Conservation (phyloP, 2,329 filamentous ascomycete species). For the Dactylellina leptospora region DNA sequence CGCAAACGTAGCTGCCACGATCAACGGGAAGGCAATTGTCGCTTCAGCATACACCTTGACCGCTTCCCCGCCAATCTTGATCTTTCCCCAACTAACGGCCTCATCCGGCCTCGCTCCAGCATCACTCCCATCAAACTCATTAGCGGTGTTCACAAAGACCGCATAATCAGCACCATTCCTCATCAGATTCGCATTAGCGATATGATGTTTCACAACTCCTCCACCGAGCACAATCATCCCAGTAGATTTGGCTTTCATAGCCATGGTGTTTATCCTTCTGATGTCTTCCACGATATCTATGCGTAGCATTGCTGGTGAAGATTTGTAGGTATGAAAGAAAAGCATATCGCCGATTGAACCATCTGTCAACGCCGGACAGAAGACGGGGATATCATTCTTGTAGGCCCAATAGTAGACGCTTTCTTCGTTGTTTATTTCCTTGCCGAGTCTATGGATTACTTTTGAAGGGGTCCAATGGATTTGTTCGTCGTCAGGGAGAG, state of each 20-base stretch:
- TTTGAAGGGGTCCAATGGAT: constrained; percentile 94
- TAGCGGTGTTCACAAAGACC: constrained; percentile 96
- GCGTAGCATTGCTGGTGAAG: constrained; percentile 79
- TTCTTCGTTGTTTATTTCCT: constrained; percentile 90
- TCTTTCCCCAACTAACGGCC: constrained; percentile 98
- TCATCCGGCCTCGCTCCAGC: constrained; percentile 94
- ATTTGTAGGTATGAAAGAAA: constrained; percentile 96
- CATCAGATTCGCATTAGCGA: constrained; percentile 97
- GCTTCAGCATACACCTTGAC: constrained; percentile 83
- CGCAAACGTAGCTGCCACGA: constrained; percentile 74
- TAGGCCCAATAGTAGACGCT: constrained; percentile 98
- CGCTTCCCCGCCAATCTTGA: constrained; percentile 79
- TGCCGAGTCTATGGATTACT: constrained; percentile 86
- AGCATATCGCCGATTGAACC: constrained; percentile 97
- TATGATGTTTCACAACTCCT: constrained; percentile 97
- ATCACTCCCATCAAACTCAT: constrained; percentile 97
- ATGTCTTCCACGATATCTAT: constrained; percentile 96
- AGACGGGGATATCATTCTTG: constrained; percentile 95
- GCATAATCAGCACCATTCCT: constrained; percentile 95
- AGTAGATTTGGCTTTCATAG: constrained; percentile 83
- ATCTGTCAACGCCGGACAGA: constrained; percentile 94
- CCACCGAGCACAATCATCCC: constrained; percentile 97
- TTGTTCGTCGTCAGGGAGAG: constrained; percentile 70
- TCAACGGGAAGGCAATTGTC: constrained; percentile 73
- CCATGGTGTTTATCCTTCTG: constrained; percentile 87